A percentile compares a stretch with the other conserved stretches of the same genome.
phyloP scores from a whole-genome alignment of 805 yeast genomes.

The Scheffersomyces spartinae region DNA sequence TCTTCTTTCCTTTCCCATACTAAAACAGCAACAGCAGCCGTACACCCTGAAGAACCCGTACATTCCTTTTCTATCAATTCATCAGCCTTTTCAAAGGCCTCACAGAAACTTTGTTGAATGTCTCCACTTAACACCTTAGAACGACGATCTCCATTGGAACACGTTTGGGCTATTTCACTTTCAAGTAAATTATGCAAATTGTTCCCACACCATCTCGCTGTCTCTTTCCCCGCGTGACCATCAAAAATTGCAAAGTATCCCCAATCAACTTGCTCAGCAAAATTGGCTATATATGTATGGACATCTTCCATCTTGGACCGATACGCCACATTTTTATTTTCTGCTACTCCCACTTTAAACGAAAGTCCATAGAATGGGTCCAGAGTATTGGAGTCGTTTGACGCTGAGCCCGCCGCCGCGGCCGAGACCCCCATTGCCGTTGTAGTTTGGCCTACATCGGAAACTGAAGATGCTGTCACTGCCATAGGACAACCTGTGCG shows the following conservation, averaged over 20 bases:
- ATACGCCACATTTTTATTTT: constrained; percentile 69
- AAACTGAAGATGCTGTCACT: too few species aligned
- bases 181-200: constrained; percentile 64
- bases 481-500: too few species aligned
- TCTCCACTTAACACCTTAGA: constrained; percentile 51
- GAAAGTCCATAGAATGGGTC: constrained; percentile 50
- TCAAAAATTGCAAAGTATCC: constrained; percentile 94
- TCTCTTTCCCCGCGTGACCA: constrained; percentile 92
- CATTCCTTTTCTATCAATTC: constrained; percentile 45
- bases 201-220: constrained; percentile 92
- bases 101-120: too few species aligned
- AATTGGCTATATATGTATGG: constrained; percentile 85
- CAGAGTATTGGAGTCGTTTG: too few species aligned
- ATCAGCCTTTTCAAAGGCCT: constrained; percentile 74
- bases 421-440: too few species aligned
- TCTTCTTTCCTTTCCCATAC: constrained; percentile 56
- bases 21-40: constrained; percentile 88
- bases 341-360: constrained; percentile 85
- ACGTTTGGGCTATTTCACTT: constrained; percentile 34
- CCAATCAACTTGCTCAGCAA: constrained; percentile 84
- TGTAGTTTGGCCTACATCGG: too few species aligned
- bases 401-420: too few species aligned
- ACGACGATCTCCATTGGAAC: constrained; percentile 44
- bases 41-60: constrained; percentile 76
- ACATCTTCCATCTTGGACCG: constrained; percentile 94